Conservation (phyloP, 495 filamentous ascomycete genomes). For the Penicillium canescens region DNA sequence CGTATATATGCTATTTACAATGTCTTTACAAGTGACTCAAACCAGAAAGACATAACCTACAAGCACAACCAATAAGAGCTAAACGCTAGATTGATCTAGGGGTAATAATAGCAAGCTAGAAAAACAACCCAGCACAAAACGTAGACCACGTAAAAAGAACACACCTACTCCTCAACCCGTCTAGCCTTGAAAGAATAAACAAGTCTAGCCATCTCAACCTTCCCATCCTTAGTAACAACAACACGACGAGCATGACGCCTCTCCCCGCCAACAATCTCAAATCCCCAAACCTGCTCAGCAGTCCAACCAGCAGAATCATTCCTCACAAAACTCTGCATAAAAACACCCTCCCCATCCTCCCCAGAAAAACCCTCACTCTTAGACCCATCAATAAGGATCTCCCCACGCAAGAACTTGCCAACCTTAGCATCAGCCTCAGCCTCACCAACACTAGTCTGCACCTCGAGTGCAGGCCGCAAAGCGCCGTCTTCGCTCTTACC, state of each 20-base stretch:
- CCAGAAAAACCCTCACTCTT: constrained; percentile 37
- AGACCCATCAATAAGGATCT: constrained; percentile 38
- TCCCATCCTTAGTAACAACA: constrained; percentile 60
- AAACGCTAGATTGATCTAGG: not conserved
- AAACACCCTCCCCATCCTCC: constrained; percentile 43
- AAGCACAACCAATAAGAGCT: not conserved
- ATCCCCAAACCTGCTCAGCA: constrained; percentile 65
- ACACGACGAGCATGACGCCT: constrained; percentile 69
- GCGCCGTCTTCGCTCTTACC: constrained; percentile 38
- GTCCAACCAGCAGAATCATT: constrained; percentile 47
- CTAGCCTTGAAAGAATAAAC: constrained; percentile 65
- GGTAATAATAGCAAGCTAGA: not conserved
- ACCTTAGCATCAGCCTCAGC: constrained; percentile 45
- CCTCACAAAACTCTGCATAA: constrained; percentile 47
- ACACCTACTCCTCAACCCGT: constrained; percentile 5
- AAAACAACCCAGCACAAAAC: not conserved
- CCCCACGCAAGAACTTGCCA: constrained; percentile 44
- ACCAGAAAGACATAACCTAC: not conserved
- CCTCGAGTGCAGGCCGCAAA: constrained; percentile 33
- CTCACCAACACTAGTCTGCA: constrained; percentile 35
- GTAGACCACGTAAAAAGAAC: not conserved
- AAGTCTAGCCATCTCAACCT: constrained; percentile 63
- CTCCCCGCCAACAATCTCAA: constrained; percentile 56
- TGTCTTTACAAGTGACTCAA: no score
- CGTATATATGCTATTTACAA: no score